Evolutionary conservation across 805 yeast species (phyloP), one percentile per base, ranked within the genome.

Genomic region (Ogataea populi-albae): DNA sequence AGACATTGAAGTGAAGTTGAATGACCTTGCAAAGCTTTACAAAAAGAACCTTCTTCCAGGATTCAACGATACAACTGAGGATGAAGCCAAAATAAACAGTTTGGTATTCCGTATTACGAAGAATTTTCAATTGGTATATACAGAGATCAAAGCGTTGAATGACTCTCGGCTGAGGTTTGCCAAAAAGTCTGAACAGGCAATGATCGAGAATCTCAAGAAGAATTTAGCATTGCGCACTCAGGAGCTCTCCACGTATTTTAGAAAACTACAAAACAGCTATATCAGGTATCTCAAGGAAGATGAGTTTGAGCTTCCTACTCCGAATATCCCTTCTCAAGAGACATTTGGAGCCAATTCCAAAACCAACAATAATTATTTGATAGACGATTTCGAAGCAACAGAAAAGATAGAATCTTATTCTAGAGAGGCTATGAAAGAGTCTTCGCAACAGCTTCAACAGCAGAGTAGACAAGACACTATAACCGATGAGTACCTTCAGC

Each of bases 251-350:
- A 75, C 89, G 14, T 73, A 71, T 34, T 93, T 89, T 62, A 67
- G 98, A 34, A 84, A 86, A 54, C 65, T 93, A 50, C 99, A 93
- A 58, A 86, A 91, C 52, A 80, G 83, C 45, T 93, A 93, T 53
- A 79, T 93, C 54, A 83, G 86, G 55, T 85, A 83, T 47, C 66
- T 91, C 39, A 78, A 84, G 47, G 85, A 85, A 45, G 96, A 86
- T 54, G 93, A 85, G 31, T 79, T 73, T 49, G 81, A 60, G 52
- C 40, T 69, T 11, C 50, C 51, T 16, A 21, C 21, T 6, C 8
- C 17, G 9, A 11, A 14, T 30, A 6, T 12, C 17, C 14, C 17
- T 12, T 10, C 23, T 30, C 4, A 36, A 18, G 32, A 23, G 30
- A 28, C 23, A 19, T 35, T 30, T n/a, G 34, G 35, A 10, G 30